These are phyloP conservation scores for Closterium sp. DNA, from an alignment of 139 green algal species.

Conservation along the genomic window DNA sequence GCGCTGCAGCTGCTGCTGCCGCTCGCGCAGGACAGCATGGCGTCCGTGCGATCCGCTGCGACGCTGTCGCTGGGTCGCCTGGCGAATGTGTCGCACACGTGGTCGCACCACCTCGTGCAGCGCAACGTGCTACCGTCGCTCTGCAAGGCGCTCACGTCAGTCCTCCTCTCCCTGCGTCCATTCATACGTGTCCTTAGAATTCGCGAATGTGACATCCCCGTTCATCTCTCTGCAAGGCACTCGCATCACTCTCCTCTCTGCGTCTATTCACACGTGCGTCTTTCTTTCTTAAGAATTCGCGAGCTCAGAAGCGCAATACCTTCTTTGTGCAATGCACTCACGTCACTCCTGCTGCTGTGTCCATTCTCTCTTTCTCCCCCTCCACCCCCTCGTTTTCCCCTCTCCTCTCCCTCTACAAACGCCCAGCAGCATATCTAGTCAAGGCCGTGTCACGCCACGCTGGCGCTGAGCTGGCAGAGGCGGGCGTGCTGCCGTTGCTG, in stretches of 20 bases:
- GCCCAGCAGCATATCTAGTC: neutral
- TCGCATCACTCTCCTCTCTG: neutral
- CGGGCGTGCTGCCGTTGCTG: neutral
- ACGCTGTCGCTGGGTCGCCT: slow-evolving; percentile 18
- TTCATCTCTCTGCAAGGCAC: no score
- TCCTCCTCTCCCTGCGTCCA: neutral
- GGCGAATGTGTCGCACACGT: slow-evolving; percentile 8
- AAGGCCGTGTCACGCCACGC: slow-evolving; percentile 11
- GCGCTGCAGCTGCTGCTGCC: slow-evolving; percentile 4
- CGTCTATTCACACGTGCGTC: no score
- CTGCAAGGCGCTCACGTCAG: slow-evolving; percentile 11
- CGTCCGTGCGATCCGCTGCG: slow-evolving; percentile 2
- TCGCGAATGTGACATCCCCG: no score
- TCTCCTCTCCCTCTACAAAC: neutral
- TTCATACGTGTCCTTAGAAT: no score
- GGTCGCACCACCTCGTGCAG: slow-evolving; percentile 11
- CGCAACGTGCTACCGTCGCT: slow-evolving; percentile 11
- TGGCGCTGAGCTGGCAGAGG: neutral
- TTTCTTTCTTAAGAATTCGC: no score
- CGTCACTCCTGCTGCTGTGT: no score
- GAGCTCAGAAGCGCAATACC: no score
- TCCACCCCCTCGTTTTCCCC: neutral
- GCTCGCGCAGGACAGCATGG: slow-evolving; percentile 8
- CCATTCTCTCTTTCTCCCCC: neutral
- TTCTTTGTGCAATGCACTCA: no score